Conservation (phyloP, 2,329 filamentous ascomycete genomes). For the Mariannaea elegans region DNA sequence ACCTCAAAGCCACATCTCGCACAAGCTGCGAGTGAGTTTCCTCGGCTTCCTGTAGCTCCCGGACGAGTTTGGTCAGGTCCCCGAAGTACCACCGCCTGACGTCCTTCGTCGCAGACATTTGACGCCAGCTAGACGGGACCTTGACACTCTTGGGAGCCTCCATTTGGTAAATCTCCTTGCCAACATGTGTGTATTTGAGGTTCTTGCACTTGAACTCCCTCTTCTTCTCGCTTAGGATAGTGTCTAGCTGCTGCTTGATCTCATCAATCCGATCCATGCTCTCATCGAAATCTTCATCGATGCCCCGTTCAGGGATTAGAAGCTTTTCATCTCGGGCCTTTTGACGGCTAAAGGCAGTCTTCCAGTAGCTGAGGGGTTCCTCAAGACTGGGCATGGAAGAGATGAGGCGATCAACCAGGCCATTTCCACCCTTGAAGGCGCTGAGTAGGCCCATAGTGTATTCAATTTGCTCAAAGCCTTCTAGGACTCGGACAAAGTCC, state of each 20-base stretch:
- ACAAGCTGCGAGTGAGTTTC: conserved; percentile 93
- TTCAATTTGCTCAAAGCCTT: conserved; percentile 97
- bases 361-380: conserved; percentile 82
- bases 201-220: conserved; percentile 77
- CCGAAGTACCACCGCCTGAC: conserved; percentile 95
- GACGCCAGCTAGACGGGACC: conserved; percentile 88
- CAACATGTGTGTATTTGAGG: conserved; percentile 82
- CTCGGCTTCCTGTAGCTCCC: conserved; percentile 90
- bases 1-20: conserved; percentile 82
- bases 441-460: conserved; percentile 86
- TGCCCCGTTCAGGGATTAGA: conserved; percentile 83
- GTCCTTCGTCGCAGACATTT: conserved; percentile 92
- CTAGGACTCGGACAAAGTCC: conserved; percentile 91
- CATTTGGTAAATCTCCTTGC: conserved; percentile 97
- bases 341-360: conserved; percentile 85
- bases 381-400: conserved; percentile 85
- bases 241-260: conserved; percentile 77
- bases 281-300: conserved; percentile 91
- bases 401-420: conserved; percentile 85
- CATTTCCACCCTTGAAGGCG: conserved; percentile 78
- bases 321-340: conserved; percentile 83
- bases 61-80: conserved; percentile 82
- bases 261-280: conserved; percentile 80
- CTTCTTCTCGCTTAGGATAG: conserved; percentile 75
- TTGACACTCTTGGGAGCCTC: conserved; percentile 88